A percentile compares a stretch with the other conserved stretches of the same genome.
Evolutionary conservation across 805 yeast species (phyloP).

Genomic region (Suhomyces emberorum): DNA sequence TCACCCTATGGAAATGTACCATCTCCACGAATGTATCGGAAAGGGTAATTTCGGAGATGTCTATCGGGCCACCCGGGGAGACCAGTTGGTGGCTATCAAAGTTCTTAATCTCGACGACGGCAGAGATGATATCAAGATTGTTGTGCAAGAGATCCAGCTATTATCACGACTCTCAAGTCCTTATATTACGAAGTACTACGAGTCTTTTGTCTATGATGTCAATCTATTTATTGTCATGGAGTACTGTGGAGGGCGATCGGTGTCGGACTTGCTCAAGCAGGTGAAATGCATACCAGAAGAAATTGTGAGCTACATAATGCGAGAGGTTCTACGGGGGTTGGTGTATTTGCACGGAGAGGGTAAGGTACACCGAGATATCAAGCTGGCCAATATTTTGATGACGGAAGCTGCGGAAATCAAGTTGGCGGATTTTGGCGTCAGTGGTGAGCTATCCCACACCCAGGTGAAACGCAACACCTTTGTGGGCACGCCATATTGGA

Average conservation of each 20-base stretch:
- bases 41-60: constrained; percentile 88
- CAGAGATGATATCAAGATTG: constrained; percentile 67
- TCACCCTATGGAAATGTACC: constrained; percentile 13
- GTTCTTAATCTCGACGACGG: constrained; percentile 77
- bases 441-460: constrained; percentile 69
- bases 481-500: constrained; percentile 97
- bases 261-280: constrained; percentile 66
- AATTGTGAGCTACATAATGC: constrained; percentile 57
- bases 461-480: constrained; percentile 60
- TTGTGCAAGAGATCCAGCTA: constrained; percentile 76
- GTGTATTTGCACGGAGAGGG: constrained; percentile 70
- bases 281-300: constrained; percentile 56
- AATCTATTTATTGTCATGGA: constrained; percentile 92
- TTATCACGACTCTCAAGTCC: constrained; percentile 64
- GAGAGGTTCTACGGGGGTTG: constrained; percentile 67
- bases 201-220: constrained; percentile 61
- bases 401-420: constrained; percentile 70
- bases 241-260: constrained; percentile 92
- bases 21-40: constrained; percentile 60
- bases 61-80: constrained; percentile 48
- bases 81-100: constrained; percentile 72
- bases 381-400: constrained; percentile 82
- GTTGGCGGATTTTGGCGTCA: constrained; percentile 90
- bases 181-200: constrained; percentile 59
- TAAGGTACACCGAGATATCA: constrained; percentile 86